Percentiles rank a stretch among this genome's conserved stretches.
Conservation (phyloP, 176 grass and related monocot species). For the Sorghum bicolor region Sorghum_bicolor_NCBIv3 NC_012875.2:41924501-41925000, state of each 20-base stretch:
- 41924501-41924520: background rate
- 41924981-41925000: background rate
- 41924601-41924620: constrained; percentile 33
- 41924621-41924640: constrained; percentile 49
- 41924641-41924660: constrained; percentile 86
- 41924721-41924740: constrained; percentile 82
- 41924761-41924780: constrained; percentile 4
- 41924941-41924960: background rate
- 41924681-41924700: constrained; percentile 55
- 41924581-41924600: constrained; percentile 78
- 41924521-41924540: background rate
- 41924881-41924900: background rate
- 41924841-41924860: background rate
- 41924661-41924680: constrained; percentile 65
- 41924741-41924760: constrained; percentile 71
- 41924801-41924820: background rate
- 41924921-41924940: background rate
- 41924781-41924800: background rate
- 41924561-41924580: constrained; percentile 74
- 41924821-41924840: background rate
- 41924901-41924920: background rate
- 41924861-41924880: background rate
- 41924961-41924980: background rate
- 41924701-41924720: constrained; percentile 67
- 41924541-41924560: constrained; percentile 66